phyloP scores from a whole-genome alignment of 805 yeast species.

The Ogataea haglerorum region DNA sequence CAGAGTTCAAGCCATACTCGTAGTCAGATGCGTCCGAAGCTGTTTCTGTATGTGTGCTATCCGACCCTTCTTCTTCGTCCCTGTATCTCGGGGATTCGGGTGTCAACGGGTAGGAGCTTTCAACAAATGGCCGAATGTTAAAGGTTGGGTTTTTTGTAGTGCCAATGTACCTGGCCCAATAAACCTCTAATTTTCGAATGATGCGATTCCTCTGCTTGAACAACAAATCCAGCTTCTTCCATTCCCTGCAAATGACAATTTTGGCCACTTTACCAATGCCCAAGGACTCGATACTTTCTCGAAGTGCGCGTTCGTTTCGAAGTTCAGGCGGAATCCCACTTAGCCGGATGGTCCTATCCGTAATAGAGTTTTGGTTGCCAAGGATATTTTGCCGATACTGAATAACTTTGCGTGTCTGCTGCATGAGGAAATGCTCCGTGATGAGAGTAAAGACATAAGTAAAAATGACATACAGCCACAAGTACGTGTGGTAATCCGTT shows the following conservation, averaged over 20 bases:
- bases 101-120: slow-evolving; percentile 25
- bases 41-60: neutral
- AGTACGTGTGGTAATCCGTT: slow-evolving; percentile 49
- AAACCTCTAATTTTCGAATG: slow-evolving; percentile 57
- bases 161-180: slow-evolving; percentile 69
- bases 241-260: slow-evolving; percentile 79
- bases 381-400: slow-evolving; percentile 73
- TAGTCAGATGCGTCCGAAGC: slow-evolving; percentile 15
- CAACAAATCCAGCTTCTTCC: slow-evolving; percentile 69
- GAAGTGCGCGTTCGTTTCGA: slow-evolving; percentile 66
- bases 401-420: slow-evolving; percentile 72
- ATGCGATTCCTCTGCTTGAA: slow-evolving; percentile 56
- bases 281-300: slow-evolving; percentile 69
- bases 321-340: slow-evolving; percentile 86
- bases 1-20: slow-evolving; percentile 17
- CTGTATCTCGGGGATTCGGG: slow-evolving; percentile 18
- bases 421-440: slow-evolving; percentile 55
- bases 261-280: slow-evolving; percentile 78
- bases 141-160: slow-evolving; percentile 25
- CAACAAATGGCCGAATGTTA: slow-evolving; percentile 27
- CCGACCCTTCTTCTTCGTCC: slow-evolving; percentile 17
- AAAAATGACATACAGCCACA: slow-evolving; percentile 85
- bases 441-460: slow-evolving; percentile 80
- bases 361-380: slow-evolving; percentile 82
- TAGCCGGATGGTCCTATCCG: slow-evolving; percentile 85